phyloP scores from a whole-genome alignment of 495 filamentous ascomycete genomes.

The Glonium stellatum region DNA sequence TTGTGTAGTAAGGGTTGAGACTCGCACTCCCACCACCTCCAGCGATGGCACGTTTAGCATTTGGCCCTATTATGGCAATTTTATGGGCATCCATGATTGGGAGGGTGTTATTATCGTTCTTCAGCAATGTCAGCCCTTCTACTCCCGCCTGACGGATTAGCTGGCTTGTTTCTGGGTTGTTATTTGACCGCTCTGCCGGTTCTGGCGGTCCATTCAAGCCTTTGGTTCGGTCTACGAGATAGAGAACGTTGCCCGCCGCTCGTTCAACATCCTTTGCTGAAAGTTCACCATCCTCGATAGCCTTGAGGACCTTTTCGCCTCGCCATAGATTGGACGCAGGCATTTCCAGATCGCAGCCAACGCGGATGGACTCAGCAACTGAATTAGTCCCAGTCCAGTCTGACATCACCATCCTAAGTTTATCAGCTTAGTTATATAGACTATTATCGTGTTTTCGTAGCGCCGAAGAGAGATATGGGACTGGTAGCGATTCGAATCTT shows the following conservation, averaged over 20 bases:
- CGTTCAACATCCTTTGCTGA: slow-evolving; percentile 22
- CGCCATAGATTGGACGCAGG: slow-evolving; percentile 26
- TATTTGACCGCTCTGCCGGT: slow-evolving; percentile 19
- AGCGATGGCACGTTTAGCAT: slow-evolving; percentile 67
- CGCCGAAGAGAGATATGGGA: too few relatives aligned
- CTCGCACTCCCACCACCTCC: slow-evolving; percentile 77
- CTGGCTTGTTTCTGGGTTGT: slow-evolving; percentile 23
- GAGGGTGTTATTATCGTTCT: slow-evolving; percentile 32
- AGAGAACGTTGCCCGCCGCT: slow-evolving; percentile 33
- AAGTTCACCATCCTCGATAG: slow-evolving; percentile 24
- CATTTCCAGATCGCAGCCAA: slow-evolving; percentile 31
- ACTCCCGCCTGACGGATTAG: slow-evolving; percentile 26
- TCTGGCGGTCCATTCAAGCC: slow-evolving; percentile 24
- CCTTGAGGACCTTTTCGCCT: slow-evolving; percentile 18
- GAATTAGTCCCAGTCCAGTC: slow-evolving; percentile 32
- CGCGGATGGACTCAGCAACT: slow-evolving; percentile 20
- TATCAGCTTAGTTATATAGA: slow-evolving; percentile 19
- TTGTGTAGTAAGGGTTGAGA: slow-evolving; percentile 70
- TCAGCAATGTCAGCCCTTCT: slow-evolving; percentile 34
- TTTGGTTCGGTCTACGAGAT: slow-evolving; percentile 28
- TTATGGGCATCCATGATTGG: slow-evolving; percentile 36
- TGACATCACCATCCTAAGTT: slow-evolving; percentile 24
- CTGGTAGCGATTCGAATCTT: too few relatives aligned
- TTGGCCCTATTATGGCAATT: slow-evolving; percentile 75
- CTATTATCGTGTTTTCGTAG: too few relatives aligned